Evolutionary conservation across 805 yeast genomes (phyloP).

Genomic region (Yamadazyma nakazawae): DNA sequence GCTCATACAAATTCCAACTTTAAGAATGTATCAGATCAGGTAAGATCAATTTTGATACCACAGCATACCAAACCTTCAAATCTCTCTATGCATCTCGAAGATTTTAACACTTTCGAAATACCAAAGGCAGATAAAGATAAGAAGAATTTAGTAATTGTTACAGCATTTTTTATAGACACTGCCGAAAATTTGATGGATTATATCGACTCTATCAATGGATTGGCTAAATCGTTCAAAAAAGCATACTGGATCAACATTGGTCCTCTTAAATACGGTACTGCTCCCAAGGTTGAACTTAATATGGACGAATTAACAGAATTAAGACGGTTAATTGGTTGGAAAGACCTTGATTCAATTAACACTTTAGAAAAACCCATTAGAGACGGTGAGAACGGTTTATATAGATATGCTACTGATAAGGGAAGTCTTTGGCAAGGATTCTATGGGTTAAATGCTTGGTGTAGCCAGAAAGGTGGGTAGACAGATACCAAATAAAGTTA

Average conservation of each 20-base stretch:
- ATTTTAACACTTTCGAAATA: conserved; percentile 56
- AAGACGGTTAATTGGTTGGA: conserved; percentile 64
- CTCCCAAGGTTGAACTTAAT: conserved; percentile 71
- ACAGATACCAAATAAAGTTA: neutral
- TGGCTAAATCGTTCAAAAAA: conserved; percentile 25
- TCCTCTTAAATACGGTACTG: conserved; percentile 88
- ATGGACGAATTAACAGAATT: conserved; percentile 62
- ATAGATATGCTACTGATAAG: conserved; percentile 66
- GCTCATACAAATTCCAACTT: conserved; percentile 72
- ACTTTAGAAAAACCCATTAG: conserved; percentile 12
- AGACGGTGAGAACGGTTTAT: conserved; percentile 26
- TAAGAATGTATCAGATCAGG: conserved; percentile 44
- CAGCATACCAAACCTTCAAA: conserved; percentile 41
- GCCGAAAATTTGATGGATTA: conserved; percentile 84
- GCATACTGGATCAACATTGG: conserved; percentile 89
- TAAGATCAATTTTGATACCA: conserved; percentile 37
- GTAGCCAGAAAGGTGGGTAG: conserved; percentile 11
- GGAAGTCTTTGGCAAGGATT: conserved; percentile 74
- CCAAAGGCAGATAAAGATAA: conserved; percentile 21
- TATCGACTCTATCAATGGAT: conserved; percentile 54
- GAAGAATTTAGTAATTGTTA: conserved; percentile 53
- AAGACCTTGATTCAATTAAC: conserved; percentile 14
- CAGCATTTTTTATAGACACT: conserved; percentile 85
- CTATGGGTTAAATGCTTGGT: conserved; percentile 65
- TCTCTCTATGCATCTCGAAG: conserved; percentile 51